phyloP scores from a whole-genome alignment of 2,329 filamentous ascomycete genomes.

The Aureobasidium sp. region DNA sequence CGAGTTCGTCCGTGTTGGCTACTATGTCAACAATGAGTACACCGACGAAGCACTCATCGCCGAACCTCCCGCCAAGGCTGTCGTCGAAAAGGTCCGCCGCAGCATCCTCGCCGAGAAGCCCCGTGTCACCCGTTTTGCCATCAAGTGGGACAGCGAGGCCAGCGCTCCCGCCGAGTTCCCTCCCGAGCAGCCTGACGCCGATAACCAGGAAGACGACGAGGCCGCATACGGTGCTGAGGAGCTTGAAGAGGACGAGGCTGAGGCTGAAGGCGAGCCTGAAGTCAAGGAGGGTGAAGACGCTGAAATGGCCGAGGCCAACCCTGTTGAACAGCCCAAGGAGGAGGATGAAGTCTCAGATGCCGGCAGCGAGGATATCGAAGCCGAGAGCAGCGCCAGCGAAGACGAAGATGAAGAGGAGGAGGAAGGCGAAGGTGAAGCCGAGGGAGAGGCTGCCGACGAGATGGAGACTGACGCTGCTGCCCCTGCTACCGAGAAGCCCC shows the following conservation, averaged over 20 bases:
- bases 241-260: slow-evolving; percentile 53
- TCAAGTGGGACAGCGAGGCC: slow-evolving; percentile 99
- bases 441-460: slow-evolving; percentile 34
- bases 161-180: slow-evolving; percentile 93
- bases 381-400: slow-evolving; percentile 66
- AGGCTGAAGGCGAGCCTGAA: slow-evolving; percentile 37
- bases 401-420: slow-evolving; percentile 62
- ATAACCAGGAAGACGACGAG: slow-evolving; percentile 72
- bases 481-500: background rate
- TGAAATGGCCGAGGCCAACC: slow-evolving; percentile 68
- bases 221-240: slow-evolving; percentile 89
- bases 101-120: slow-evolving; percentile 97
- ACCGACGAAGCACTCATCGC: slow-evolving; percentile 81
- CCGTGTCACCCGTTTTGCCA: slow-evolving; percentile 91
- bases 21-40: slow-evolving; percentile 99
- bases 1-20: slow-evolving; percentile 95
- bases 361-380: slow-evolving; percentile 71
- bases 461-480: slow-evolving; percentile 10
- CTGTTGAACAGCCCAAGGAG: slow-evolving; percentile 41
- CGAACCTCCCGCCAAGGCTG: slow-evolving; percentile 84
- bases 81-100: slow-evolving; percentile 84
- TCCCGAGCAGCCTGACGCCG: slow-evolving; percentile 94
- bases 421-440: slow-evolving; percentile 50
- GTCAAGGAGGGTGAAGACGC: slow-evolving; percentile 53
- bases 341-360: slow-evolving; percentile 66